Evolutionary conservation across 2,329 filamentous ascomycete species (phyloP).

Genomic region (Penicillium sp.): DNA sequence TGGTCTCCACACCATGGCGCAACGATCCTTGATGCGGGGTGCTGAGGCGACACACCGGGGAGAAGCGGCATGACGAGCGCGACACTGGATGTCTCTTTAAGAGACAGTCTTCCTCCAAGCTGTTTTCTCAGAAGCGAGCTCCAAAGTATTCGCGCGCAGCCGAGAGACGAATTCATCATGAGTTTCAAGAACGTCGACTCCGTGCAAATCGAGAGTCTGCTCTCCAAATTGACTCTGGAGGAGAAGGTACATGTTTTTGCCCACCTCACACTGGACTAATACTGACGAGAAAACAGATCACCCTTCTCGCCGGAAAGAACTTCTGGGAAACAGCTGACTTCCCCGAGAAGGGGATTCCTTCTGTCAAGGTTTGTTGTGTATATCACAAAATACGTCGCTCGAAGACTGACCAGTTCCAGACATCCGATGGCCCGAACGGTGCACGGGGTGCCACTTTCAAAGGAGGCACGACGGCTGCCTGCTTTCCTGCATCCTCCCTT

Average conservation of each 20-base stretch:
- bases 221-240: slow-evolving; percentile 10
- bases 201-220: slow-evolving; percentile 6
- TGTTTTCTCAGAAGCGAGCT: background rate
- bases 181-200: slow-evolving; percentile 4
- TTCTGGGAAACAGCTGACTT: slow-evolving; percentile 14
- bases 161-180: background rate
- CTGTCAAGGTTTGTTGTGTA: slow-evolving; percentile 8
- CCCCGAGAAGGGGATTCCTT: slow-evolving; percentile 10
- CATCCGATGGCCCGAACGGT: slow-evolving; percentile 15
- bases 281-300: slow-evolving; percentile 1
- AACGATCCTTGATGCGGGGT: slow-evolving; percentile 3
- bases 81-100: background rate
- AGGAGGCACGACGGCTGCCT: slow-evolving; percentile 10
- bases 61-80: background rate
- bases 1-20: slow-evolving; percentile 3
- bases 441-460: slow-evolving; percentile 16
- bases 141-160: background rate
- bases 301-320: slow-evolving; percentile 12
- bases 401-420: background rate
- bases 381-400: background rate
- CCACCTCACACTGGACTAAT: background rate
- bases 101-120: background rate
- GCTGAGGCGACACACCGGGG: background rate
- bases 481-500: slow-evolving; percentile 13
- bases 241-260: slow-evolving; percentile 5